Base-by-base conservation (phyloP, 345 rosid genomes). In the Jatropha curcas region DNA sequence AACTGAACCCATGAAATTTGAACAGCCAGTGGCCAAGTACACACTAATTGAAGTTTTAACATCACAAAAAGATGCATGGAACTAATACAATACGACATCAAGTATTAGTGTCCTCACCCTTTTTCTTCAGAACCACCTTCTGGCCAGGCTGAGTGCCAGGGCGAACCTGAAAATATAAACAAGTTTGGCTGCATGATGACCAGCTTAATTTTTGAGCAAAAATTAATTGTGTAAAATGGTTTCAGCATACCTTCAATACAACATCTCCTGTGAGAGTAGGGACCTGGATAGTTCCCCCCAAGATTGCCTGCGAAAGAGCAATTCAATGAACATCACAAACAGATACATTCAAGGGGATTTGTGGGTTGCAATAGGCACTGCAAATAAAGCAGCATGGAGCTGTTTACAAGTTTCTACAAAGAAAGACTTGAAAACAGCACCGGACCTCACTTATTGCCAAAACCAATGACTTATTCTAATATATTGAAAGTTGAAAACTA, bases 111-210 rank as follows among this genome's bases (percentile, higher is more conserved):
- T 73, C 51, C 84, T 82, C 69, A 96, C 99, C 99, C 85, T 96
- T 96, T 84, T 78, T 89, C 89, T 95, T 91, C 71, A 95, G 81
- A 66, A 93, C 99, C 43, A 95, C 99, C 84, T 96, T 96, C 78
- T 96, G 99, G 73, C 99, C 96, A 68, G 98, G 96, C 79, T 96
- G 99, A 69, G 96, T 90, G 70, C 99, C 99, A 65, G 98, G 84
- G 22, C 96, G 93, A 70, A 96, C 94, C 98, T 94, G 84, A 70
- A 77, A 72, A 62, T 16, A 50, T 3, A 73, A 46, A 48, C 31
- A 65, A 33, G 25, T 52, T 20, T 37, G 52, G 43, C 19, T 31
- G 61, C 31, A 61, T 34, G 48, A 50, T 43, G 58, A 5, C n/a
- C 34, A 3, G 8, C 3, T 24, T 33, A n/a, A 28, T 10, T 68